These are phyloP conservation scores for Gracilaria caudata DNA, from an alignment of 23 red algal genomes.

Conservation along the genomic window DNA sequence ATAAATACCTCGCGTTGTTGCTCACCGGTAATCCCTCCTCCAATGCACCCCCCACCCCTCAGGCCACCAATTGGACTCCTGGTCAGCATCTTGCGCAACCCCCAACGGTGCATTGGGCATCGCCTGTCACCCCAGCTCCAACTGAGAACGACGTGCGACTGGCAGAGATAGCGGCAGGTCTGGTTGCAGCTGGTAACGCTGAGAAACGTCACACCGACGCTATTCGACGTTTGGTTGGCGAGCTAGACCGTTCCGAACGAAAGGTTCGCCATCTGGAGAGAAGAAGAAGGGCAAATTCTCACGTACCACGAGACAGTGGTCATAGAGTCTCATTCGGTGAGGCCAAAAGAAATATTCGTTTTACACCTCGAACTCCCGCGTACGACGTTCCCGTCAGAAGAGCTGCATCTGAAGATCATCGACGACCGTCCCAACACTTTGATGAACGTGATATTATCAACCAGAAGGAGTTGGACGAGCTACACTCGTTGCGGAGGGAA, in stretches of 20 bases:
- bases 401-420: not conserved
- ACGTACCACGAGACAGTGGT: not conserved
- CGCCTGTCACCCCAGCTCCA: constrained; percentile 44
- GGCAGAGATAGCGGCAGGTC: constrained; percentile 47
- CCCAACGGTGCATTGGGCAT: constrained; percentile 36
- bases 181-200: constrained; percentile 38
- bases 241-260: constrained; percentile 38
- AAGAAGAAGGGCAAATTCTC: constrained; percentile 4
- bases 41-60: not conserved
- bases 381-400: not conserved
- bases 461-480: not conserved
- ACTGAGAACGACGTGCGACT: constrained; percentile 60
- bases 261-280: constrained; percentile 34
- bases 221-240: constrained; percentile 41
- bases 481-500: constrained; percentile 20
- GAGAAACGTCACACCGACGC: constrained; percentile 43
- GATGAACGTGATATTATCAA: not conserved
- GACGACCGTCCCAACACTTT: not conserved
- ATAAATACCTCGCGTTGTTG: constrained; percentile 35
- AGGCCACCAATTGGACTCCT: constrained; percentile 1
- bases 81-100: constrained; percentile 18
- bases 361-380: constrained; percentile 20
- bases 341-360: constrained; percentile 46
- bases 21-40: constrained; percentile 23
- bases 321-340: constrained; percentile 18